These are phyloP conservation scores for Citrullus mucosospermus DNA, from an alignment of 306 rosid species.

Conservation along the genomic window DNA sequence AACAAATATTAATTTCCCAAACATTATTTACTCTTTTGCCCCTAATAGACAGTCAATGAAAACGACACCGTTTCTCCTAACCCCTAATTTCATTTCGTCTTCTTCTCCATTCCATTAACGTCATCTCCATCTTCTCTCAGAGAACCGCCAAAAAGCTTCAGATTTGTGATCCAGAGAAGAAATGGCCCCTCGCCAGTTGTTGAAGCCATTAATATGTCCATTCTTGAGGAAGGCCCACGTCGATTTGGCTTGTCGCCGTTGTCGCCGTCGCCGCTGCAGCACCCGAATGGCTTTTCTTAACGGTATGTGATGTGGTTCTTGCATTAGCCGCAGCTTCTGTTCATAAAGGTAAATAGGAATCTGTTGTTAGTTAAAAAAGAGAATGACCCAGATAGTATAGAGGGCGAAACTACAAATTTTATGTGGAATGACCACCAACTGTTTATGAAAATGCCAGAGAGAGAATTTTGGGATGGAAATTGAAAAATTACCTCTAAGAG, in stretches of 20 bases:
- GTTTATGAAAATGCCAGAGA: not conserved
- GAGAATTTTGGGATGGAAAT: not conserved
- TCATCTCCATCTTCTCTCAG: not conserved
- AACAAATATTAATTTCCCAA: not conserved
- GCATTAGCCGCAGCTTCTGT: conserved; percentile 24
- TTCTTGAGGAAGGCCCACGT: conserved; percentile 56
- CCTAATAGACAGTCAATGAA: not conserved
- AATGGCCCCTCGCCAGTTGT: not conserved
- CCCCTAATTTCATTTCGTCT: not conserved
- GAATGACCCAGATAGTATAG: not conserved
- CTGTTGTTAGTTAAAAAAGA: not conserved
- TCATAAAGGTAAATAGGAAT: not conserved
- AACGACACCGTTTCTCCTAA: not conserved
- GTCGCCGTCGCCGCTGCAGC: conserved; percentile 3
- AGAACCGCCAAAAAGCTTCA: conserved; percentile 3
- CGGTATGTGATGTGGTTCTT: conserved; percentile 25
- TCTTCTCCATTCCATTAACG: not conserved
- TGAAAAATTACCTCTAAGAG: conserved; percentile 29
- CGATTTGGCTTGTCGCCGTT: conserved; percentile 23
- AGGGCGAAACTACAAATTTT: not conserved
- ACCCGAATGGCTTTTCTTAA: conserved; percentile 21
- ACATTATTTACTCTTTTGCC: not conserved
- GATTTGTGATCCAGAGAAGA: not conserved
- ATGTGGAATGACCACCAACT: not conserved
- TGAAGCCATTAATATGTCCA: conserved; percentile 56